Percentiles rank a stretch among this genome's conserved stretches.
Evolutionary conservation across 2,329 filamentous ascomycete species (phyloP).

Genomic region (Paraphaeosphaeria sporulosa): DNA sequence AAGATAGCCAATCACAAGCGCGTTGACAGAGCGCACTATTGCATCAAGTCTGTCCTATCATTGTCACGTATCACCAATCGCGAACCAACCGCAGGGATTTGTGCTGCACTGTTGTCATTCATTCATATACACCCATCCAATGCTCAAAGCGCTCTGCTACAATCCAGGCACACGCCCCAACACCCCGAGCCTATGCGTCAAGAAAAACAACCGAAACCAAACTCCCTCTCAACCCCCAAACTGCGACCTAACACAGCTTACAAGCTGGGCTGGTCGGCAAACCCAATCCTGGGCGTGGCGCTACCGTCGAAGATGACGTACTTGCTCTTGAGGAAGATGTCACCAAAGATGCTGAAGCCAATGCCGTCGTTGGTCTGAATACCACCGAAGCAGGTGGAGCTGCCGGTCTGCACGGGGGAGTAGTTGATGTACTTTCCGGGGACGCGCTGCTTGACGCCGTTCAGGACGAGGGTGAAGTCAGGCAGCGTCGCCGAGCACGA

Average conservation of each 20-base stretch:
- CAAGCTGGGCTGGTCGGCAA: slow-evolving; percentile 51
- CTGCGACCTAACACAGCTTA: slow-evolving; percentile 12
- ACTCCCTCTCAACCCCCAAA: neutral
- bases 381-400: slow-evolving; percentile 72
- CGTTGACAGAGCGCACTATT: too few species aligned
- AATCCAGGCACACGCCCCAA: too few species aligned
- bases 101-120: too few species aligned
- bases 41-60: too few species aligned
- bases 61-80: too few species aligned
- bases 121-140: too few species aligned
- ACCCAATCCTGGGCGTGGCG: slow-evolving; percentile 52
- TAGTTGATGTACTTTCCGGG: slow-evolving; percentile 66
- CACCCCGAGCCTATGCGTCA: too few species aligned
- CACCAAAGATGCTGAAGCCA: slow-evolving; percentile 74
- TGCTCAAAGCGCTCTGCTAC: too few species aligned
- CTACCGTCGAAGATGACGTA: slow-evolving; percentile 68
- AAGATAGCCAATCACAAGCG: too few species aligned
- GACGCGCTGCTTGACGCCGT: slow-evolving; percentile 58
- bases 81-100: too few species aligned
- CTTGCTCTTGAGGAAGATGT: slow-evolving; percentile 79
- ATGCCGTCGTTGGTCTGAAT: slow-evolving; percentile 70
- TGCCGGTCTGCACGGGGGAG: slow-evolving; percentile 50
- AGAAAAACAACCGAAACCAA: neutral
- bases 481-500: slow-evolving; percentile 60
- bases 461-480: slow-evolving; percentile 62